Conservation (phyloP, 1,139 yeast genomes). For the Zygoascus meyerae region DNA sequence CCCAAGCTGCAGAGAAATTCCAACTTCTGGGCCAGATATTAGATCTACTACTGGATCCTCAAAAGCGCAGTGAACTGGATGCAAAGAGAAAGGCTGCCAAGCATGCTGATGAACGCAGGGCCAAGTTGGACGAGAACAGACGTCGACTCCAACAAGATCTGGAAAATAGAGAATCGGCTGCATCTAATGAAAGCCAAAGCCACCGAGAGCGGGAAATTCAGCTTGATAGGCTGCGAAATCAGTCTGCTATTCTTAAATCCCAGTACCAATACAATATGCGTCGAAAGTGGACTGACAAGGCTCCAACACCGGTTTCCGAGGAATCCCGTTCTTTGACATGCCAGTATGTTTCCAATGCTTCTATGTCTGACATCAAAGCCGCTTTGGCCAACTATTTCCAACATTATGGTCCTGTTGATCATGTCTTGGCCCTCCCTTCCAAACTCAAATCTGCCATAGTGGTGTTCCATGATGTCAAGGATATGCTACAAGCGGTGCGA, state of each 20-base stretch:
- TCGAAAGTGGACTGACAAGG: too few species aligned
- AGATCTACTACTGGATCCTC: constrained; percentile 27
- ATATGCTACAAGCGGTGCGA: constrained; percentile 5
- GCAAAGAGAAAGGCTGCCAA: constrained; percentile 21
- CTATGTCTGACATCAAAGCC: not conserved
- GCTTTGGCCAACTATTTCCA: constrained; percentile 5
- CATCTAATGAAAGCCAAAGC: constrained; percentile 6
- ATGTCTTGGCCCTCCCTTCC: constrained; percentile 13
- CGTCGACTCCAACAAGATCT: constrained; percentile 28
- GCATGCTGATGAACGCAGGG: constrained; percentile 19
- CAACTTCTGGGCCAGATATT: constrained; percentile 32
- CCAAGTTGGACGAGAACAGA: constrained; percentile 23
- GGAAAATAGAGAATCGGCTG: constrained; percentile 27
- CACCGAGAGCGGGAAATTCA: too few species aligned
- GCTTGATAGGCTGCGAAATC: too few species aligned
- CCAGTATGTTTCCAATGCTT: not conserved
- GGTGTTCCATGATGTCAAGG: constrained; percentile 12
- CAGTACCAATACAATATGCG: too few species aligned
- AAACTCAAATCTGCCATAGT: constrained; percentile 14
- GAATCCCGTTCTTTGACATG: constrained; percentile 12
- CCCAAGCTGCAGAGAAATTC: constrained; percentile 34
- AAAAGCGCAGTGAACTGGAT: constrained; percentile 28
- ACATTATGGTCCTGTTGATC: constrained; percentile 15
- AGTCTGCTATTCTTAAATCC: too few species aligned
- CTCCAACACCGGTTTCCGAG: constrained; percentile 1